Percentiles rank a stretch among this genome's conserved stretches.
These are phyloP conservation scores for Verticillium longisporum DNA, from an alignment of 2,329 filamentous ascomycete genomes.

Conservation along the genomic window DNA sequence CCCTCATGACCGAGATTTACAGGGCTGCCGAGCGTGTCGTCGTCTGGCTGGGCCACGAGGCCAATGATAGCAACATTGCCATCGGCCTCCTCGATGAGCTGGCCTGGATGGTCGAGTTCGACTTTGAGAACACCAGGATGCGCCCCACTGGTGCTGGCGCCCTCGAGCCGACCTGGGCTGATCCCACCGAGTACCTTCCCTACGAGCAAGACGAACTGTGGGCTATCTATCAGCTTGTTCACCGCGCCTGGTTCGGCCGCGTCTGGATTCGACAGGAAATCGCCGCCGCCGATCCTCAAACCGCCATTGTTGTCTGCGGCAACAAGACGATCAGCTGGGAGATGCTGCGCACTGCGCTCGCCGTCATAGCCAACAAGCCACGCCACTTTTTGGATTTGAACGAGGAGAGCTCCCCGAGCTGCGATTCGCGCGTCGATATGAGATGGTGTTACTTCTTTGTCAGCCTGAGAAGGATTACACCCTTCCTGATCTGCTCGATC, in stretches of 20 bases:
- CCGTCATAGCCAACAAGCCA: constrained; percentile 1
- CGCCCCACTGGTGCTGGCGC: neutral
- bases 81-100: neutral
- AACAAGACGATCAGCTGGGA: constrained; percentile 1
- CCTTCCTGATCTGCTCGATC: constrained; percentile 1
- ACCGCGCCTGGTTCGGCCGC: constrained; percentile 1
- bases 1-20: constrained; percentile 5
- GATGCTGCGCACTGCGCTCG: neutral
- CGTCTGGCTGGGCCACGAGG: constrained; percentile 3
- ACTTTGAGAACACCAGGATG: constrained; percentile 1
- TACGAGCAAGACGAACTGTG: constrained; percentile 3
- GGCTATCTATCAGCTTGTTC: constrained; percentile 2
- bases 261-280: constrained; percentile 1
- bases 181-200: neutral
- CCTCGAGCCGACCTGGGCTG: neutral
- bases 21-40: constrained; percentile 1
- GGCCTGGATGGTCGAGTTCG: constrained; percentile 2
- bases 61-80: neutral
- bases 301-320: neutral
- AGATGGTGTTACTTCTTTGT: neutral
- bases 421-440: constrained; percentile 1
- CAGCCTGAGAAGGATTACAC: neutral
- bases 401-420: constrained; percentile 1
- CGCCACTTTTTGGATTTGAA: constrained; percentile 1
- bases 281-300: neutral